Conservation (phyloP, 2,329 filamentous ascomycete genomes). For the Tolypocladium inflatum region DNA sequence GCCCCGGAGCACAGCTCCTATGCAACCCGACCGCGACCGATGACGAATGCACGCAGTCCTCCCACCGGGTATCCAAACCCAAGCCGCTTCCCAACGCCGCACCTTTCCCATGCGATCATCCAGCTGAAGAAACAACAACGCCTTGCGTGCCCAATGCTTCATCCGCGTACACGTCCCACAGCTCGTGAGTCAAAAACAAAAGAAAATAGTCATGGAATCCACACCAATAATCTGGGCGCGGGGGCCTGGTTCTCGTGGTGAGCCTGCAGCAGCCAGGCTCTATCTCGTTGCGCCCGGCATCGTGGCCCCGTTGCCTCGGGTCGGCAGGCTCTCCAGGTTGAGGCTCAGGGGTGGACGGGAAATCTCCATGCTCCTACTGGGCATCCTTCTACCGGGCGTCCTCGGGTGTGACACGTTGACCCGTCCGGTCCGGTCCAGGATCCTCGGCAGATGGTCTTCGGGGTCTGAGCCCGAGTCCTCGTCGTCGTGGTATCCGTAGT, state of each 20-base stretch:
- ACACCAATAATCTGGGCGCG: background rate
- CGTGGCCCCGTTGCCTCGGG: background rate
- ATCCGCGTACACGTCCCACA: background rate
- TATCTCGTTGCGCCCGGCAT: background rate
- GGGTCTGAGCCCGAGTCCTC: constrained; percentile 31
- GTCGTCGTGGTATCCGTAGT: constrained; percentile 46
- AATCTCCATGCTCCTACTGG: constrained; percentile 49
- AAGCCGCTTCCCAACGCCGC: background rate
- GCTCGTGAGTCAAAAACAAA: background rate
- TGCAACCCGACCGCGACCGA: background rate
- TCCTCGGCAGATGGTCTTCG: constrained; percentile 33
- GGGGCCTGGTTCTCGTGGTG: background rate
- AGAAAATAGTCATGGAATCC: background rate
- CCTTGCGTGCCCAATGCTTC: background rate
- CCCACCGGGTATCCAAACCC: background rate
- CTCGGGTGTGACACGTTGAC: constrained; percentile 49
- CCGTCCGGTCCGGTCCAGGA: constrained; percentile 40
- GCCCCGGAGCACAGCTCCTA: background rate
- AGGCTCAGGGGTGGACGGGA: constrained; percentile 22
- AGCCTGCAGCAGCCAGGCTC: background rate
- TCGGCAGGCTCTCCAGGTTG: background rate
- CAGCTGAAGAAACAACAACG: background rate
- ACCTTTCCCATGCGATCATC: background rate
- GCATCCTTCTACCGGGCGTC: constrained; percentile 43
- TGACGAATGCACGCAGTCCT: background rate